Percentiles rank a stretch among this genome's conserved stretches.
These are phyloP conservation scores for Sphaerobolus stellatus DNA, from an alignment of 1,284 basidiomycete species.

Conservation along the genomic window DNA sequence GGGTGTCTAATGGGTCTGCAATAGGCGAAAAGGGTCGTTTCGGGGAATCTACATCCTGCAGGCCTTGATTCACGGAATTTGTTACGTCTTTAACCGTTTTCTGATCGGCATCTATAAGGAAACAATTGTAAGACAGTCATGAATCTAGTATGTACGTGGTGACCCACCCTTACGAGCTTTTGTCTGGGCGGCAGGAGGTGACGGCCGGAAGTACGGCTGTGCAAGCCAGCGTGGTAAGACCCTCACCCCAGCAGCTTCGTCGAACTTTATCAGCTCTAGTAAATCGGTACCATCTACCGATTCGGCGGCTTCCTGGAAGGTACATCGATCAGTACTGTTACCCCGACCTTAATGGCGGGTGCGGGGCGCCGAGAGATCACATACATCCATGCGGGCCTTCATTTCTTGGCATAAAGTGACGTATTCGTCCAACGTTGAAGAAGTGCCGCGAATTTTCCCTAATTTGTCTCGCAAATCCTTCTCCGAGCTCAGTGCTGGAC, in stretches of 20 bases:
- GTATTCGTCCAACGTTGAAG: conserved; percentile 52
- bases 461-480: conserved; percentile 72
- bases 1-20: background rate
- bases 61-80: no score
- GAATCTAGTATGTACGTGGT: background rate
- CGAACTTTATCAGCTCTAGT: conserved; percentile 48
- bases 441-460: conserved; percentile 48
- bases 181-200: conserved; percentile 13
- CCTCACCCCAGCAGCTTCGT: conserved; percentile 53
- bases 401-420: conserved; percentile 65
- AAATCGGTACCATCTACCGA: conserved; percentile 36
- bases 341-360: conserved; percentile 1
- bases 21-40: background rate
- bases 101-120: background rate
- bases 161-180: background rate
- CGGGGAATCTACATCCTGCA: background rate
- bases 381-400: conserved; percentile 62
- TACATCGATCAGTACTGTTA: no score
- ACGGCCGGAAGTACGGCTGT: conserved; percentile 80
- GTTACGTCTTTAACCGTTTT: conserved; percentile 1
- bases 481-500: conserved; percentile 71
- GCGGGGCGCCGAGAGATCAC: conserved; percentile 23
- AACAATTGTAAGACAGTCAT: no score
- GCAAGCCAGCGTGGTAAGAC: conserved; percentile 80
- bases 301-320: conserved; percentile 44